Evolutionary conservation across 2,329 filamentous ascomycete genomes (phyloP).

Genomic region (Botryotinia globosa): DNA sequence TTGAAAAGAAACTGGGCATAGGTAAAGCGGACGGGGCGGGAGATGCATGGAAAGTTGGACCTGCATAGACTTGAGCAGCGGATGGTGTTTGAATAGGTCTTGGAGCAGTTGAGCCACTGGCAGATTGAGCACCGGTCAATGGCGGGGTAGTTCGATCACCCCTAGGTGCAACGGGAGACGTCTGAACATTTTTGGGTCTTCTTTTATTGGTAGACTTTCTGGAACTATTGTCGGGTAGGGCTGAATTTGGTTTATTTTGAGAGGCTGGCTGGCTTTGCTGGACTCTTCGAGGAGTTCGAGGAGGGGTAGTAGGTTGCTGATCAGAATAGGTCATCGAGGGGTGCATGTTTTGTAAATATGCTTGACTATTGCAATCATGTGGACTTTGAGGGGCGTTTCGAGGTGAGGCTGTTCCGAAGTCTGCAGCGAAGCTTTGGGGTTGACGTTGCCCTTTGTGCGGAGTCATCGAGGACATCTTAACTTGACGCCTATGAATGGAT

Average conservation of each 20-base stretch:
- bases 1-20: conserved; percentile 83
- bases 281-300: conserved; percentile 37
- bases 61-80: conserved; percentile 61
- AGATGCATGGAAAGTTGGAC: conserved; percentile 91
- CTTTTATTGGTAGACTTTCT: conserved; percentile 38
- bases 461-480: conserved; percentile 47
- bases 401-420: conserved; percentile 30
- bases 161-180: conserved; percentile 33
- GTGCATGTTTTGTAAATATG: conserved; percentile 40
- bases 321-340: conserved; percentile 29
- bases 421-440: conserved; percentile 33
- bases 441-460: conserved; percentile 41
- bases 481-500: conserved; percentile 49
- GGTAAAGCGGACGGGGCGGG: conserved; percentile 87
- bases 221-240: conserved; percentile 30
- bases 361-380: conserved; percentile 45
- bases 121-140: conserved; percentile 30
- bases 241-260: conserved; percentile 28
- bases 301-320: conserved; percentile 36
- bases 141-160: conserved; percentile 34
- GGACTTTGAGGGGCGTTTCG: conserved; percentile 44
- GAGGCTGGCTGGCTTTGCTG: conserved; percentile 23
- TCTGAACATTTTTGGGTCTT: conserved; percentile 35
- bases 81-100: conserved; percentile 46
- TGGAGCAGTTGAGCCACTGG: conserved; percentile 38